Evolutionary conservation across 192 early-diverging fungal genomes (phyloP), one percentile per base, ranked within the genome.

Genomic region (Coemansia nantahalensis): DNA sequence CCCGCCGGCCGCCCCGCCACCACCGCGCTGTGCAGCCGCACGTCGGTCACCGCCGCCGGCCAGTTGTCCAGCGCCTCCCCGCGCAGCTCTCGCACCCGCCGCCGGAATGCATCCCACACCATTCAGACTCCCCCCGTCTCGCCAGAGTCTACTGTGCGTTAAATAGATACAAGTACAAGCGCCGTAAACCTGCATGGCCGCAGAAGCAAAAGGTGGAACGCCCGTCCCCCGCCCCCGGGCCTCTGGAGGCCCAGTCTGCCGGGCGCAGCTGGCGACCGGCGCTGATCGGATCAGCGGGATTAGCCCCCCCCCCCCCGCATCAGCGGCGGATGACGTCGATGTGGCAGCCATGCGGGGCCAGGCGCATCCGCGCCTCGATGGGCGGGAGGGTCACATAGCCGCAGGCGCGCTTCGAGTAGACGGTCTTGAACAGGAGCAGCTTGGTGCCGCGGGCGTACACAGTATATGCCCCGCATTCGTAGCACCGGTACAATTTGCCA

Each of bases 91-190:
- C 56, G 45, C n/a, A 58, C 56, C n/a, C 56, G 34, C 14, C 49
- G 56, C 22, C 47, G 45, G 23, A 58, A 58, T 22, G 56, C 48
- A 43, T 58, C 56, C 56, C 45, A 58, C 17, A 37, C 23, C 56
- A 58, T 58, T 41, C 38, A 16, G 19, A 39, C 8, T 10, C 5
- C 19, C 38, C 19, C 16, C 38, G 16, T 39, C 16, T 39, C 2
- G 16, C n/a, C 1, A 1, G 1, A 15, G 16, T 39, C 38, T 21
- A 41, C 18, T 41, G 18, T 41, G 18, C 15, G 40, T 7, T 7
- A 12, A 12, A n/a, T n/a, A n/a, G n/a, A n/a, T n/a, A n/a, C n/a
- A n/a, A n/a, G n/a, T n/a, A n/a, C n/a, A n/a, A n/a, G n/a, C n/a
- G n/a, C n/a, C n/a, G n/a, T n/a, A n/a, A n/a, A n/a, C n/a, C n/a